Conservation (phyloP, 2,329 filamentous ascomycete species). For the Xylariales sp. region DNA sequence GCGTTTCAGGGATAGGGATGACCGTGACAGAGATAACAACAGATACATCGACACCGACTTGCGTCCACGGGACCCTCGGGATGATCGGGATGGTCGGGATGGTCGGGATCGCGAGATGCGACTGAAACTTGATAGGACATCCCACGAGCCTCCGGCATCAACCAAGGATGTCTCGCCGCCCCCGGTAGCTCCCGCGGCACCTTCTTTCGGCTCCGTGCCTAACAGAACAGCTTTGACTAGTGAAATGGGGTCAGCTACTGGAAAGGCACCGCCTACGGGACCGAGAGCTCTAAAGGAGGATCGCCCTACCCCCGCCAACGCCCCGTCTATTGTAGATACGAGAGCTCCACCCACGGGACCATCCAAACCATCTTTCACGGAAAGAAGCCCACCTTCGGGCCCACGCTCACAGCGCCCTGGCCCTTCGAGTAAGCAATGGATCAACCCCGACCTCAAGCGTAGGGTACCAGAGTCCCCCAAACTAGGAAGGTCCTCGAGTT, state of each 20-base stretch:
- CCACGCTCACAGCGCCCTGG: conserved; percentile 64
- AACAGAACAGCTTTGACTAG: conserved; percentile 56
- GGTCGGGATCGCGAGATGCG: conserved; percentile 53
- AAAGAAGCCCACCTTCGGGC: conserved; percentile 62
- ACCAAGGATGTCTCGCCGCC: conserved; percentile 67
- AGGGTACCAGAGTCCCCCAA: conserved; percentile 63
- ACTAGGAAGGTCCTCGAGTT: conserved; percentile 61
- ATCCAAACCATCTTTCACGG: conserved; percentile 55
- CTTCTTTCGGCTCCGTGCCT: conserved; percentile 67
- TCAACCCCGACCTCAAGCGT: conserved; percentile 65
- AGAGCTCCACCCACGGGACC: conserved; percentile 55
- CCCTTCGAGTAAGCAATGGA: conserved; percentile 70
- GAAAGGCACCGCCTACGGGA: conserved; percentile 65
- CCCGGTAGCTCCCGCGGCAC: conserved; percentile 67
- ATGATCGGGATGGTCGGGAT: conserved; percentile 61
- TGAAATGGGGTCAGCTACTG: conserved; percentile 53
- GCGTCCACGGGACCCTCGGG: conserved; percentile 58
- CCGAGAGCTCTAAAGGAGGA: conserved; percentile 64
- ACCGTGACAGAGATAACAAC: conserved; percentile 52
- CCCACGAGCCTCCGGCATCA: conserved; percentile 61
- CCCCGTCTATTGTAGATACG: conserved; percentile 53
- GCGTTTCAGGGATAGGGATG: conserved; percentile 64
- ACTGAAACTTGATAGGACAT: conserved; percentile 63
- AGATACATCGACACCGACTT: conserved; percentile 54
- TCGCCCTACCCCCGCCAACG: conserved; percentile 58